These are phyloP conservation scores for Balakata baccata DNA, from an alignment of 345 rosid species.

Conservation along the genomic window DNA sequence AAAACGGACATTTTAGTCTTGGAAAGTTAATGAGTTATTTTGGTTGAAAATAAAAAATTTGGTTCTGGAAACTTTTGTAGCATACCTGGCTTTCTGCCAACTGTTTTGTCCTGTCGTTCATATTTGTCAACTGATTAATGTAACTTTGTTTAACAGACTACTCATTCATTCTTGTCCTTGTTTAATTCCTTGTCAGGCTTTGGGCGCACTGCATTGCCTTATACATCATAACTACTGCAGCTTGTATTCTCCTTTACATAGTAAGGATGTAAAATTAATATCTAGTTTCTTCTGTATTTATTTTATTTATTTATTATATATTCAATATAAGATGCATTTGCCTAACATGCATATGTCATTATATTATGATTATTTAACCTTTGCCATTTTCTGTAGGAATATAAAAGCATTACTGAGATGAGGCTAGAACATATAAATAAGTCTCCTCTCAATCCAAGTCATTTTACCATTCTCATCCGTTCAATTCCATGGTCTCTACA, in stretches of 20 bases:
- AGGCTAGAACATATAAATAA: conserved; percentile 59
- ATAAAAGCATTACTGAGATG: conserved; percentile 64
- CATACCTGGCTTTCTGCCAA: background rate
- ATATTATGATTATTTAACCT: conserved; percentile 5
- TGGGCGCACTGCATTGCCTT: conserved; percentile 86
- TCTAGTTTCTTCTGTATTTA: conserved; percentile 14
- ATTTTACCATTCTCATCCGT: conserved; percentile 83
- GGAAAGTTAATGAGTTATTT: background rate
- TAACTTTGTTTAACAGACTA: background rate
- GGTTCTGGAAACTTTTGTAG: background rate
- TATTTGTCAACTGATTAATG: conserved; percentile 7
- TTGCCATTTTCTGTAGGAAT: conserved; percentile 49
- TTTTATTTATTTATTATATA: no score
- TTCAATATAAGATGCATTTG: background rate
- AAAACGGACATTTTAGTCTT: background rate
- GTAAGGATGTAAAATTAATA: conserved; percentile 49
- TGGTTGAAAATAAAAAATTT: background rate
- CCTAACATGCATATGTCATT: conserved; percentile 6
- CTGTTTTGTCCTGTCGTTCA: background rate
- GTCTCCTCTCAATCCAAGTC: conserved; percentile 63
- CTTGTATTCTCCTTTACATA: conserved; percentile 77
- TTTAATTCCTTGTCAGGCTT: conserved; percentile 50
- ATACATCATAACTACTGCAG: conserved; percentile 62
- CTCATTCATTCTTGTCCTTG: conserved; percentile 12
- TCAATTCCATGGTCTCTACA: conserved; percentile 66